Evolutionary conservation across 1,139 yeast species (phyloP).

Genomic region (Candida sp.): DNA sequence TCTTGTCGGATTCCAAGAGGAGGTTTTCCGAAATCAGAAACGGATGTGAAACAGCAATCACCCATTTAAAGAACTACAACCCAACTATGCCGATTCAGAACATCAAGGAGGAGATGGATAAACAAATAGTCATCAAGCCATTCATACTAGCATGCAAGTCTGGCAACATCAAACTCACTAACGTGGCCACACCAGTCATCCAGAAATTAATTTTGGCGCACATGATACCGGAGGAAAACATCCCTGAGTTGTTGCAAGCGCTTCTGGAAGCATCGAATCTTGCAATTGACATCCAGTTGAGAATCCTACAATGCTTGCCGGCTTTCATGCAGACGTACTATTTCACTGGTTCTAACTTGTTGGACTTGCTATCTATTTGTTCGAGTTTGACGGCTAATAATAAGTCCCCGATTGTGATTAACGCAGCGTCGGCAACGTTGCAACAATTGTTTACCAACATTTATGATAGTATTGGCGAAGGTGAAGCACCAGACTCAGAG

Average conservation of each 20-base stretch:
- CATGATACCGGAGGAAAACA: slow-evolving; percentile 53
- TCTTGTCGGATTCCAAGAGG: slow-evolving; percentile 74
- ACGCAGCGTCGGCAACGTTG: slow-evolving; percentile 92
- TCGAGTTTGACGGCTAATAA: slow-evolving; percentile 71
- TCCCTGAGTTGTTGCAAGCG: slow-evolving; percentile 63
- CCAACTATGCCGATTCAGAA: slow-evolving; percentile 19
- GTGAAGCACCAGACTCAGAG: slow-evolving; percentile 9
- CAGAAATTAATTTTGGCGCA: slow-evolving; percentile 57
- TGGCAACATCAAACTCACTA: slow-evolving; percentile 73
- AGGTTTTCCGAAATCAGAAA: slow-evolving; percentile 67
- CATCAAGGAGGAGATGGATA: slow-evolving; percentile 31
- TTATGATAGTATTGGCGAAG: slow-evolving; percentile 63
- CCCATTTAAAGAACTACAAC: slow-evolving; percentile 41
- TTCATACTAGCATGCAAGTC: slow-evolving; percentile 75
- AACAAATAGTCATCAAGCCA: slow-evolving; percentile 66
- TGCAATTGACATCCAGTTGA: slow-evolving; percentile 83
- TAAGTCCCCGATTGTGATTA: slow-evolving; percentile 78
- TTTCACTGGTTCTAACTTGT: slow-evolving; percentile 59
- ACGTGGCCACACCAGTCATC: slow-evolving; percentile 72
- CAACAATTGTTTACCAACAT: slow-evolving; percentile 82
- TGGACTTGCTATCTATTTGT: slow-evolving; percentile 70
- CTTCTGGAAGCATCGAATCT: slow-evolving; percentile 75
- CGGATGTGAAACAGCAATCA: slow-evolving; percentile 67
- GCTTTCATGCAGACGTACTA: slow-evolving; percentile 70
- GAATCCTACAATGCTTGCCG: slow-evolving; percentile 84